These are phyloP conservation scores for Citrus glauca DNA, from an alignment of 345 rosid species.

Conservation along the genomic window DNA sequence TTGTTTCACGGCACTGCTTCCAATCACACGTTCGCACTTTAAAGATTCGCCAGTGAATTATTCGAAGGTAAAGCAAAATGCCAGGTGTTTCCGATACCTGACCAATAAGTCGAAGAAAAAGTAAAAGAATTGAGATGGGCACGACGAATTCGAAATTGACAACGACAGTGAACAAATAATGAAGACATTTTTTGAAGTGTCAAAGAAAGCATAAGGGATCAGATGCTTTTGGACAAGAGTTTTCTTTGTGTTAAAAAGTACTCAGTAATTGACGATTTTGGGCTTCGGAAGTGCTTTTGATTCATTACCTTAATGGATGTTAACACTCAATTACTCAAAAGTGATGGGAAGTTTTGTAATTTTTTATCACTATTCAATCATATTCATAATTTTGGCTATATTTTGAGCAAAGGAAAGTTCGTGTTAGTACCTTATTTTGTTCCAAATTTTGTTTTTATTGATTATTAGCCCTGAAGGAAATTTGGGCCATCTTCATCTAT, in stretches of 20 bases:
- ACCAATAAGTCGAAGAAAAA: neutral
- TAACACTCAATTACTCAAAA: neutral
- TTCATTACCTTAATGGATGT: too few relatives aligned
- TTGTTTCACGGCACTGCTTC: neutral
- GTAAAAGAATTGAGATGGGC: too few relatives aligned
- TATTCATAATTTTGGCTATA: neutral
- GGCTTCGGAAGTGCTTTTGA: neutral
- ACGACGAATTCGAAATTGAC: too few relatives aligned
- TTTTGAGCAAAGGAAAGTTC: neutral
- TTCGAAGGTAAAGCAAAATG: neutral
- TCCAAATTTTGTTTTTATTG: too few relatives aligned
- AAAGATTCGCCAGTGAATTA: neutral
- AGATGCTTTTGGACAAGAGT: neutral
- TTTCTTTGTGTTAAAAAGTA: neutral
- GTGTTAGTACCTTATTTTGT: neutral
- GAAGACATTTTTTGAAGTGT: neutral
- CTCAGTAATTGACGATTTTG: neutral
- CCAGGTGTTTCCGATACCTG: neutral
- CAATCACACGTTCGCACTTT: neutral
- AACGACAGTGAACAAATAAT: too few relatives aligned
- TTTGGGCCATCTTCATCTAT: neutral
- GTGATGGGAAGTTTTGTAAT: too few relatives aligned
- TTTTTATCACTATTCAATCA: too few relatives aligned
- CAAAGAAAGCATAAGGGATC: neutral
- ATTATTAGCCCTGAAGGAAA: too few relatives aligned